Conservation (phyloP, 2,329 filamentous ascomycete genomes). For the Colletotrichum shisoi region DNA sequence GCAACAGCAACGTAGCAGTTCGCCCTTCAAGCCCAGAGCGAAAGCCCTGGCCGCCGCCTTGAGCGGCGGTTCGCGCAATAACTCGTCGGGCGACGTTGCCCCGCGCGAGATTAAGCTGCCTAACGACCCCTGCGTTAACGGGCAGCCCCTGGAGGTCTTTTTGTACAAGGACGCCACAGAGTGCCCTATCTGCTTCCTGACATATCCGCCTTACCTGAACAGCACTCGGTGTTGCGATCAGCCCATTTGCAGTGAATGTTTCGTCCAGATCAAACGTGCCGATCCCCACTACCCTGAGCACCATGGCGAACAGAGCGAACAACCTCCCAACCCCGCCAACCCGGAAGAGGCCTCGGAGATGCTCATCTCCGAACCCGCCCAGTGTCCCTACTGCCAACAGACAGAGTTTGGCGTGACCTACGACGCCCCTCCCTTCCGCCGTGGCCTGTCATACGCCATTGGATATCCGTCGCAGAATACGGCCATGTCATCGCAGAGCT, state of each 20-base stretch:
- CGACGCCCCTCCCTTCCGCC: constrained; percentile 84
- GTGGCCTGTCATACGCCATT: constrained; percentile 76
- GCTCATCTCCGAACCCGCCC: constrained; percentile 88
- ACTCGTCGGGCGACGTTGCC: constrained; percentile 73
- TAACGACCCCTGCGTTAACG: constrained; percentile 87
- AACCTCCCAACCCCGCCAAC: constrained; percentile 50
- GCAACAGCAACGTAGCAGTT: constrained; percentile 58
- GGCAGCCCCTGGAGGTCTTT: constrained; percentile 90
- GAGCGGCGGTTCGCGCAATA: constrained; percentile 75
- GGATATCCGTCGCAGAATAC: constrained; percentile 63
- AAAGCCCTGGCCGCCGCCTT: constrained; percentile 88
- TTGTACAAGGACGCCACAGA: constrained; percentile 90
- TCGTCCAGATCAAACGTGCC: constrained; percentile 95
- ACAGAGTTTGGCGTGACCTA: constrained; percentile 97
- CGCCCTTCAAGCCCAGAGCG: constrained; percentile 80
- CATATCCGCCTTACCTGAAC: constrained; percentile 94
- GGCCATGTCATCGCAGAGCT: constrained; percentile 87
- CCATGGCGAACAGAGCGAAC: constrained; percentile 55
- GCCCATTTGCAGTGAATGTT: constrained; percentile 96
- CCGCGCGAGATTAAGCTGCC: constrained; percentile 83
- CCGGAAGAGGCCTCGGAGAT: constrained; percentile 65
- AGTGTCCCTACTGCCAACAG: constrained; percentile 94
- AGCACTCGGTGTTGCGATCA: constrained; percentile 95
- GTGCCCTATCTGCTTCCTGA: constrained; percentile 96
- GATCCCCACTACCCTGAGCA: constrained; percentile 91